These are phyloP conservation scores for Lippia alba DNA, from an alignment of 305 asterid species.

Conservation along the genomic window DNA sequence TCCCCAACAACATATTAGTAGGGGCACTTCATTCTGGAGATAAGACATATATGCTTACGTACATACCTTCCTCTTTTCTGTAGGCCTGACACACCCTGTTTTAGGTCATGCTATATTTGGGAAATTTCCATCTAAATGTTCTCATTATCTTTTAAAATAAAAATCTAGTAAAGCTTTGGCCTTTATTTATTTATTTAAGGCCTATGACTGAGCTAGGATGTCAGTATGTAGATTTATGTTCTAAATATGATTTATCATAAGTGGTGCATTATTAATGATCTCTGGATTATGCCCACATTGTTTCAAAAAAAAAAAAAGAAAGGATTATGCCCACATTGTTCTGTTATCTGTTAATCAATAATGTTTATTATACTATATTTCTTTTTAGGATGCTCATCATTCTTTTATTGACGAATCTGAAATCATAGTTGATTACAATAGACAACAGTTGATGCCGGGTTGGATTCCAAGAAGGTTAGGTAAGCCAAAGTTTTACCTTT, in stretches of 20 bases:
- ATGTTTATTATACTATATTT: slow-evolving; percentile 17
- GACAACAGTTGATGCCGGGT: slow-evolving; percentile 96
- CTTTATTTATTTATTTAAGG: slow-evolving; percentile 3
- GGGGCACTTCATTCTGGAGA: not conserved
- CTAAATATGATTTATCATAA: slow-evolving; percentile 6
- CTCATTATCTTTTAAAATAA: not conserved
- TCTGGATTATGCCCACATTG: slow-evolving; percentile 5
- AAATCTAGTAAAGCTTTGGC: not conserved
- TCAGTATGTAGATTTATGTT: slow-evolving; percentile 7
- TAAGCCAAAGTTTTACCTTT: slow-evolving; percentile 34
- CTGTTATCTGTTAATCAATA: slow-evolving; percentile 17
- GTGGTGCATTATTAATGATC: slow-evolving; percentile 14
- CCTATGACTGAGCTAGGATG: slow-evolving; percentile 13
- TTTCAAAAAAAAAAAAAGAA: too few relatives aligned
- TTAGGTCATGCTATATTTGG: not conserved
- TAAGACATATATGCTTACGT: not conserved
- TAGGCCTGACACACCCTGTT: not conserved
- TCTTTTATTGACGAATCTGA: slow-evolving; percentile 79
- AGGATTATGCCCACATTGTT: slow-evolving; percentile 11
- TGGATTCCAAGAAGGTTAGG: slow-evolving; percentile 99
- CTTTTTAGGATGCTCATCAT: slow-evolving; percentile 81
- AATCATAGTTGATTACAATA: slow-evolving; percentile 85
- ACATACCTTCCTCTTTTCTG: not conserved
- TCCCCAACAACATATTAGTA: too few relatives aligned
- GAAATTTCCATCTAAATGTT: not conserved